phyloP scores from a whole-genome alignment of 768 basidiomycete species.

The Trametes cingulata region DNA sequence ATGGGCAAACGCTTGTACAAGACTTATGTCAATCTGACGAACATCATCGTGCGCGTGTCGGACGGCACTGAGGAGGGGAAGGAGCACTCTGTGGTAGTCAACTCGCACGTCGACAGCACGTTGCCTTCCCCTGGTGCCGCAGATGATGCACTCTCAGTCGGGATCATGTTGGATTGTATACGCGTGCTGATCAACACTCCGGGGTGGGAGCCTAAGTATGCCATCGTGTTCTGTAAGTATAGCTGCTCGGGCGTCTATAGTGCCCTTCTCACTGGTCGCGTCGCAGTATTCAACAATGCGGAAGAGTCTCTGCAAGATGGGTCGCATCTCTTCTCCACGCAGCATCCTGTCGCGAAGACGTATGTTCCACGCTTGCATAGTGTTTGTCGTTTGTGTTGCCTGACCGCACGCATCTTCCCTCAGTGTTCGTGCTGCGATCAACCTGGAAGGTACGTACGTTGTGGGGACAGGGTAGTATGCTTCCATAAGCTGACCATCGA shows the following conservation, averaged over 20 bases:
- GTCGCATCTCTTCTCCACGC: constrained; percentile 90
- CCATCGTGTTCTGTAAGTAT: constrained; percentile 79
- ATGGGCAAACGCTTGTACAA: constrained; percentile 84
- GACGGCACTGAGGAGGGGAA: constrained; percentile 71
- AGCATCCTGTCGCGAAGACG: constrained; percentile 75
- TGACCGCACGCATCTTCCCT: too few relatives aligned
- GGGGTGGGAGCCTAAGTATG: constrained; percentile 70
- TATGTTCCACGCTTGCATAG: constrained; percentile 38
- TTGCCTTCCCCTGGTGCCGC: constrained; percentile 87
- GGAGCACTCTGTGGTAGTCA: constrained; percentile 82
- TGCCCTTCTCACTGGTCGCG: background rate
- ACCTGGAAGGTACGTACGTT: constrained; percentile 71
- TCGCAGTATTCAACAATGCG: constrained; percentile 89
- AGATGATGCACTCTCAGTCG: constrained; percentile 87
- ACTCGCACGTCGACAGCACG: constrained; percentile 88
- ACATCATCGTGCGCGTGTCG: constrained; percentile 86
- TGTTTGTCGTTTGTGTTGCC: background rate
- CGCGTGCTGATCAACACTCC: constrained; percentile 73
- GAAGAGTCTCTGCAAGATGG: constrained; percentile 96
- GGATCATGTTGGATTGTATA: constrained; percentile 89
- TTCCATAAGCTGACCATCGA: background rate
- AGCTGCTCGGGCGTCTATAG: background rate
- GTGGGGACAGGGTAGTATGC: background rate
- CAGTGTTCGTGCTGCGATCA: constrained; percentile 84
- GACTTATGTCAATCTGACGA: constrained; percentile 83